phyloP scores from a whole-genome alignment of 306 rosid species.

The Malus sieversii region DNA sequence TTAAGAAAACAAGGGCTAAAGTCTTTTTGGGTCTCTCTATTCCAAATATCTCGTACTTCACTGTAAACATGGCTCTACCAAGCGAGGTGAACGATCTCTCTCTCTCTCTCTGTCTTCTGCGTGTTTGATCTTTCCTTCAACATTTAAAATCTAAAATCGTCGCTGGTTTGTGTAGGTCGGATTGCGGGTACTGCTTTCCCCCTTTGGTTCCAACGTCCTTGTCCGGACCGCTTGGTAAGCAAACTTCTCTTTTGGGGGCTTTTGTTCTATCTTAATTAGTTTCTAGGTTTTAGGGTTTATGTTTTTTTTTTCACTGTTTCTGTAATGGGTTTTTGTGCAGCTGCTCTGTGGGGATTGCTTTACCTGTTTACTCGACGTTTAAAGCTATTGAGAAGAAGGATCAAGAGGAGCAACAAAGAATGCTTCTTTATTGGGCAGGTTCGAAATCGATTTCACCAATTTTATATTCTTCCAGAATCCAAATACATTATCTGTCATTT shows the following conservation, averaged over 20 bases:
- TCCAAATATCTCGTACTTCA: not conserved
- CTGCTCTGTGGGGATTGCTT: constrained; percentile 43
- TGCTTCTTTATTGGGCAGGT: constrained; percentile 63
- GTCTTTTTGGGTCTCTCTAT: too few species aligned
- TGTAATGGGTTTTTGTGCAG: constrained; percentile 14
- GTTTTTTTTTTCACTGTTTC: not conserved
- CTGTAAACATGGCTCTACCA: constrained; percentile 6
- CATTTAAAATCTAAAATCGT: not conserved
- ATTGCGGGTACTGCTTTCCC: constrained; percentile 31
- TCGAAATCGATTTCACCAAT: not conserved
- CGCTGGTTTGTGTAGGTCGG: constrained; percentile 27
- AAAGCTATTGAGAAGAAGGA: constrained; percentile 54
- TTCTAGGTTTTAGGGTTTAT: not conserved
- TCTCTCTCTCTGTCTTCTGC: not conserved
- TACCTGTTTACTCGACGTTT: constrained; percentile 52
- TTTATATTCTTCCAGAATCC: not conserved
- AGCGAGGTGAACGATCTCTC: constrained; percentile 5
- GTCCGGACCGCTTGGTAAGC: constrained; percentile 49
- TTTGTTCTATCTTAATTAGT: not conserved
- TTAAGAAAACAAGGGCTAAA: too few species aligned
- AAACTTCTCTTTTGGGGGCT: not conserved
- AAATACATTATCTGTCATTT: not conserved
- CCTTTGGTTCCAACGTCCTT: constrained; percentile 33
- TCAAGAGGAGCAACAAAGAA: constrained; percentile 33
- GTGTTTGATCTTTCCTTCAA: not conserved